phyloP scores from a whole-genome alignment of 257 asterid species.

The Rehmannia glutinosa region DNA sequence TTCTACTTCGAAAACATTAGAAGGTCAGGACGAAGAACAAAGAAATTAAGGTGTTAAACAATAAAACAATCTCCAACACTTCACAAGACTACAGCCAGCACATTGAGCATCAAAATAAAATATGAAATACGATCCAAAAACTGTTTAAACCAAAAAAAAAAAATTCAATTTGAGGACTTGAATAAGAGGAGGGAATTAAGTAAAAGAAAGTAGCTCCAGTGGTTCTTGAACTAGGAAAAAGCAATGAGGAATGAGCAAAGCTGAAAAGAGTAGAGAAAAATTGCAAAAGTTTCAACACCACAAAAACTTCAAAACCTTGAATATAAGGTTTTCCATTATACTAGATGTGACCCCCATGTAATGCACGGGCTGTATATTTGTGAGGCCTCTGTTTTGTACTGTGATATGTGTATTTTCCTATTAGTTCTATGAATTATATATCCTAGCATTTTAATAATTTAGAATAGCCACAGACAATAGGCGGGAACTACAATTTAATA shows the following conservation, averaged over 20 bases:
- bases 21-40: background rate
- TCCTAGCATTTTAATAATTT: too few relatives aligned
- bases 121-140: background rate
- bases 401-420: too few relatives aligned
- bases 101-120: background rate
- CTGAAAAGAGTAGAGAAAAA: too few relatives aligned
- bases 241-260: too few relatives aligned
- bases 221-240: background rate
- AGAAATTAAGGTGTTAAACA: background rate
- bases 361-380: too few relatives aligned
- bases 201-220: background rate
- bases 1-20: conserved; percentile 29
- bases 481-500: too few relatives aligned
- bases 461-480: too few relatives aligned
- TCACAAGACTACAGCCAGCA: background rate
- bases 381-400: too few relatives aligned
- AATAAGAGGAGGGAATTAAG: background rate
- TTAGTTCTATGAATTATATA: too few relatives aligned
- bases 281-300: background rate
- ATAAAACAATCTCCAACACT: background rate
- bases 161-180: background rate
- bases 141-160: background rate
- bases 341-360: too few relatives aligned
- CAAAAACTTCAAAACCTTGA: background rate
- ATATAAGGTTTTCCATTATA: too few relatives aligned